Base-by-base conservation (phyloP, 768 basidiomycete genomes). In the Cystofilobasidium capitatum region DNA sequence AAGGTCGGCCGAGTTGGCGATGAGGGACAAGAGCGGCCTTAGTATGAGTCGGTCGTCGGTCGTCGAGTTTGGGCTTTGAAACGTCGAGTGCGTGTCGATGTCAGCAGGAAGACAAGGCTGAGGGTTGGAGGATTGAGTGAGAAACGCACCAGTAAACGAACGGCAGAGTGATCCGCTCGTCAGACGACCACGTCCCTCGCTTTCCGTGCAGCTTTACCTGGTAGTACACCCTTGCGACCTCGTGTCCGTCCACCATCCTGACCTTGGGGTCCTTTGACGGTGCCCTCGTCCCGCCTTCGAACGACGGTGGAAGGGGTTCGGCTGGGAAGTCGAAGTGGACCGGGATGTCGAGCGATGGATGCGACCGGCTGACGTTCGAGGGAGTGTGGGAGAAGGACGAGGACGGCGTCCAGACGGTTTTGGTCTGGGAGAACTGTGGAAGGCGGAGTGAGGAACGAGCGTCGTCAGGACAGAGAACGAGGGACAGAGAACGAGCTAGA, bases 171-270 rank as follows among this genome's bases (percentile, higher is more conserved):
- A 51, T 24, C n/a, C 62, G 47, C 45, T 63, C 62, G 24, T 63
- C 49, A 12, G 37, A 13, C 12, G 45, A 20, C 9, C 49, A 63
- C 35, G 49, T 63, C 35, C n/a, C 62, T 0, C 6, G 9, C 24
- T 49, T 54, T 29, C 62, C 62, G 17, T 35, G 33, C 20, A 63
- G 47, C 62, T 63, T 63, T 33, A 63, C 36, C n/a, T 51, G 51
- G 62, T 63, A 63, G 33, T 36, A 24, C 24, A 63, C 49, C n/a
- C 62, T 47, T 7, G 45, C 62, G 26, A 63, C 62, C n/a, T 63
- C 45, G 35, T 63, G n/a, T 1, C 62, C 62, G 4, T 49, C 45
- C 17, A 47, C 35, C n/a, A 33, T 47, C 1, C 62, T 20, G 1
- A 12, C n/a, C 3, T n/a, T 9, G 17, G 29, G 17, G 2, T 17